Evolutionary conservation across 2,329 filamentous ascomycete genomes (phyloP).

Genomic region (Neurospora crassa): DNA sequence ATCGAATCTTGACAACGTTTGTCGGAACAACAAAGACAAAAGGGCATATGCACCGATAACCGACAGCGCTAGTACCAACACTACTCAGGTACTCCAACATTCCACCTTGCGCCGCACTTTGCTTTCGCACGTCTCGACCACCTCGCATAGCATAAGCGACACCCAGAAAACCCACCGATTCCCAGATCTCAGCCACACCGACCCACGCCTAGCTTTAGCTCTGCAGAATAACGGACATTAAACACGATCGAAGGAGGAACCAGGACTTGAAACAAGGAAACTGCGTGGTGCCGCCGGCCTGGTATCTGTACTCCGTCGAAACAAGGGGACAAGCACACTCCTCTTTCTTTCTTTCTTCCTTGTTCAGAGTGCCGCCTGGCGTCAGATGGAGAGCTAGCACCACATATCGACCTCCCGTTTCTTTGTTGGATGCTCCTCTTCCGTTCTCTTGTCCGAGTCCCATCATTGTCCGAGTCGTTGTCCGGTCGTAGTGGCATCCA

Average conservation of each 20-base stretch:
- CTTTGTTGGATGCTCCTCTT: background rate
- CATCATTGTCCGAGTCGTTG: background rate
- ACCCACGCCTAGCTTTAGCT: background rate
- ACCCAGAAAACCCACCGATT: background rate
- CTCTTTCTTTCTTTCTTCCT: background rate
- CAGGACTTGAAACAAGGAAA: background rate
- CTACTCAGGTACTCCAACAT: background rate
- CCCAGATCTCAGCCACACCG: background rate
- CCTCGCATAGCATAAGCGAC: background rate
- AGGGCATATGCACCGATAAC: background rate
- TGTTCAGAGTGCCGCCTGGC: background rate
- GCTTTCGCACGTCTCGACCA: background rate
- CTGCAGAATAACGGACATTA: background rate
- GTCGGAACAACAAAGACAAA: background rate
- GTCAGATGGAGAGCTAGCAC: background rate
- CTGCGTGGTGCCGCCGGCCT: background rate
- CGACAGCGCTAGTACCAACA: background rate
- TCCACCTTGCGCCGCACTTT: background rate
- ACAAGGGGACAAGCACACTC: background rate
- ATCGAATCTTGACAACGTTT: background rate
- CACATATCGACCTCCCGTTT: background rate
- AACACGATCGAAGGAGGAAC: background rate
- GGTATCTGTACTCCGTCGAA: background rate
- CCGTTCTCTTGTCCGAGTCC: background rate
- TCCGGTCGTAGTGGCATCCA: conserved; percentile 25